Conservation (phyloP, 176 grass and related monocot species). For the Microstegium vimineum region DNA sequence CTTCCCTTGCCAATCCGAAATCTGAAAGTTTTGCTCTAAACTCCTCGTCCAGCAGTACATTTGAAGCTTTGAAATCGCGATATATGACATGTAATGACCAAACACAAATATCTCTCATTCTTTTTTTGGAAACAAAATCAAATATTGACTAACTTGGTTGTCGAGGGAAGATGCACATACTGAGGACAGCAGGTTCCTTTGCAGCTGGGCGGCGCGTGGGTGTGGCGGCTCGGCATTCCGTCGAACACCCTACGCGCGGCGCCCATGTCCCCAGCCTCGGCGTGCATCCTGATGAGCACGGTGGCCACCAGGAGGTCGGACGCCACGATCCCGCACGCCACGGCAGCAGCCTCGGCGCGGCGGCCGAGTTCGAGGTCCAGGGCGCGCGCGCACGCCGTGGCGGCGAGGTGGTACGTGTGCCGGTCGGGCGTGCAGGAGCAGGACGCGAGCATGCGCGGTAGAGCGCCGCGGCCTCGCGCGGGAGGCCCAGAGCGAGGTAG, state of each 20-base stretch:
- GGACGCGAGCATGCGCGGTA: conserved; percentile 35
- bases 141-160: too few relatives aligned
- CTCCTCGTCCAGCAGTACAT: too few relatives aligned
- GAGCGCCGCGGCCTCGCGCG: conserved; percentile 26
- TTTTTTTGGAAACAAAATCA: too few relatives aligned
- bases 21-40: too few relatives aligned
- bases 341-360: not conserved
- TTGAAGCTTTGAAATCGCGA: too few relatives aligned
- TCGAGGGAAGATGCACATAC: too few relatives aligned
- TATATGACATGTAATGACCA: too few relatives aligned
- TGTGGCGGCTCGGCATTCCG: conserved; percentile 41
- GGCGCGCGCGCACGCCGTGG: conserved; percentile 37
- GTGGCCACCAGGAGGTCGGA: conserved; percentile 53
- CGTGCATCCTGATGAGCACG: conserved; percentile 38
- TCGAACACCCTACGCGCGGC: conserved; percentile 55
- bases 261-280: too few relatives aligned
- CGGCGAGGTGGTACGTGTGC: conserved; percentile 56
- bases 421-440: conserved; percentile 18
- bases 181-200: too few relatives aligned
- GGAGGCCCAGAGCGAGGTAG: conserved; percentile 33
- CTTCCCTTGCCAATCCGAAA: too few relatives aligned
- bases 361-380: conserved; percentile 18
- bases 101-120: too few relatives aligned
- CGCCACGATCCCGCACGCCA: conserved; percentile 16
- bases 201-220: too few relatives aligned